These are phyloP conservation scores for Aspergillus sclerotiicarbonarius DNA, from an alignment of 495 filamentous ascomycete species.

Conservation along the genomic window DNA sequence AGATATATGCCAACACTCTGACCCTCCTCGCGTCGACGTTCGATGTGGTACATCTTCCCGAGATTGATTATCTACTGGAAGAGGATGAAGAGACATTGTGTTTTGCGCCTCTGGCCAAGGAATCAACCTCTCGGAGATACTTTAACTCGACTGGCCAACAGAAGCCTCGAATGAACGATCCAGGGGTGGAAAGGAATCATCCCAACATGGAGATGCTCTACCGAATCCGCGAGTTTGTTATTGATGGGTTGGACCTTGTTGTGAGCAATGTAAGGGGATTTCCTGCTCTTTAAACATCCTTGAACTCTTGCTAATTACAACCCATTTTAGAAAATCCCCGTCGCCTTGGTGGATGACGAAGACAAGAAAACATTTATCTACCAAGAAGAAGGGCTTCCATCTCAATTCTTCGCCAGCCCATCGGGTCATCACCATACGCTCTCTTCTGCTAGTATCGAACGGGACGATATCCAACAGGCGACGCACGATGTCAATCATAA, in stretches of 20 bases:
- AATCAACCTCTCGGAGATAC: slow-evolving; percentile 50
- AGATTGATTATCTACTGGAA: slow-evolving; percentile 66
- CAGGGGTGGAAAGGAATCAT: slow-evolving; percentile 55
- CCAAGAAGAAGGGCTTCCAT: slow-evolving; percentile 53
- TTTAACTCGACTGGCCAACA: slow-evolving; percentile 36
- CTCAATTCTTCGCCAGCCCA: slow-evolving; percentile 48
- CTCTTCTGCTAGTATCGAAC: slow-evolving; percentile 40
- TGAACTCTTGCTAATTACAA: slow-evolving; percentile 9
- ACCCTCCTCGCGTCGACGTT: slow-evolving; percentile 64
- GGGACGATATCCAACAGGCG: slow-evolving; percentile 42
- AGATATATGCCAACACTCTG: slow-evolving; percentile 64
- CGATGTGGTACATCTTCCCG: slow-evolving; percentile 53
- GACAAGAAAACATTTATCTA: slow-evolving; percentile 55
- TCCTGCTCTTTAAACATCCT: not conserved
- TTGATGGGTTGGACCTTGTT: slow-evolving; percentile 61
- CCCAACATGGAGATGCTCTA: slow-evolving; percentile 71
- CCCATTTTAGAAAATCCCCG: slow-evolving; percentile 38
- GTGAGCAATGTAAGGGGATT: slow-evolving; percentile 45
- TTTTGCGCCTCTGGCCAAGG: slow-evolving; percentile 63
- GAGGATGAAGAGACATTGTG: slow-evolving; percentile 75
- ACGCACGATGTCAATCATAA: slow-evolving; percentile 29
- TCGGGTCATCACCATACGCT: slow-evolving; percentile 36
- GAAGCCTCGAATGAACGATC: slow-evolving; percentile 58
- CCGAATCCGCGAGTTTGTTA: slow-evolving; percentile 64
- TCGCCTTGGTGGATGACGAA: slow-evolving; percentile 46